Evolutionary conservation across 768 basidiomycete species (phyloP), one percentile per base, ranked within the genome.

Genomic region (Glaciozyma martinii): DNA sequence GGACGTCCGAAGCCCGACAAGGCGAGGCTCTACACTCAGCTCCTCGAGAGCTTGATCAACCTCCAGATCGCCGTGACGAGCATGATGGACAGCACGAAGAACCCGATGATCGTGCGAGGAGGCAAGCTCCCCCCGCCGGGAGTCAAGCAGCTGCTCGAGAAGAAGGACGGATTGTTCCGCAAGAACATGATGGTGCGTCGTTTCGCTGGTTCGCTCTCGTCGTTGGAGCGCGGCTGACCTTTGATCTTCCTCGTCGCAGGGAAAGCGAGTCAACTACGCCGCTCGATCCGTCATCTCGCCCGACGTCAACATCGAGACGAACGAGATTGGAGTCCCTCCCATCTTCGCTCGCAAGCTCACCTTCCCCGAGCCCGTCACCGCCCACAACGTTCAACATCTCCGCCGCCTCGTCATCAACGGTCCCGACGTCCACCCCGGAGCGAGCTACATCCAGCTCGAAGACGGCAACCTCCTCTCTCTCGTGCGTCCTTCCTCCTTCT

Each of bases 271-370:
- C 66, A 98, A 99, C 77, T 95, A 94, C 76, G 93, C 95, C 49
- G 95, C 95, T 27, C 92, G 95, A 68, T 99, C 95, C n/a, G 95
- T 99, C 74, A 99, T 99, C 71, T 99, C 95, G 23, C 95, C 95
- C 16, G 95, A 99, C 75, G 89, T 97, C 72, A 98, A 98, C 77
- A 98, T 99, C 71, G 95, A 99, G 77, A 90, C 95, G 37, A 93
- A 90, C 76, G 95, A 99, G 77, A 99, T 99, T 62, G 95, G 95
- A 47, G 85, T 99, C 32, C 95, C 95, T 9, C 95, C 95, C 37
- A 88, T 98, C 57, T 99, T 99, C 75, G 95, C 95, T 2, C 83
- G 86, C 72, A 97, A 95, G 75, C 79, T 99, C 74, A 99, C 95
- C 6, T 99, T 90, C 79, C 91, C 95, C 5, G 95, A 97, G 76